Conservation (phyloP, 805 yeast genomes). For the Kodamaea hsintzibuensis region DNA sequence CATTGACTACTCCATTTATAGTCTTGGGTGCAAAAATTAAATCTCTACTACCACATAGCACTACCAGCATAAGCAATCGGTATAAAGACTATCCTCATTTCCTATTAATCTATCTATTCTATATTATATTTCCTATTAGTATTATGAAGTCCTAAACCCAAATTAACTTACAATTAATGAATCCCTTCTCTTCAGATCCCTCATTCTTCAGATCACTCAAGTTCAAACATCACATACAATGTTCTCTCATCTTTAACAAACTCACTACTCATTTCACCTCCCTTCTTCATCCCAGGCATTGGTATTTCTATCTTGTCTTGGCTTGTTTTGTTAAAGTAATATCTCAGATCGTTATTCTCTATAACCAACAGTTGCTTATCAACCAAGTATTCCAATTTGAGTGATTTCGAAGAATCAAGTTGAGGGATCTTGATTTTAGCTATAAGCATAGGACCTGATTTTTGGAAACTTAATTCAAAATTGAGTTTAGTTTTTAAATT, state of each 20-base stretch:
- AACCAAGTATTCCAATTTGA: background rate
- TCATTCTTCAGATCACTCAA: background rate
- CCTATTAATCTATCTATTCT: too few species aligned
- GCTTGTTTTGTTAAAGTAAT: constrained; percentile 13
- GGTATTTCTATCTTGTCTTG: constrained; percentile 12
- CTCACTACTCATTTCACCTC: constrained; percentile 12
- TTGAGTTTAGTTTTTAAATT: background rate
- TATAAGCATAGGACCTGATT: constrained; percentile 6
- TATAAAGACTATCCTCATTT: too few species aligned
- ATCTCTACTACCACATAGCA: too few species aligned
- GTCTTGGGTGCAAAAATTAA: too few species aligned
- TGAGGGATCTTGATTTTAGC: constrained; percentile 21
- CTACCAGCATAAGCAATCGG: too few species aligned
- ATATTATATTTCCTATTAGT: too few species aligned
- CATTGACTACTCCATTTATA: too few species aligned
- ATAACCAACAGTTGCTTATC: background rate
- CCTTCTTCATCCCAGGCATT: constrained; percentile 4
- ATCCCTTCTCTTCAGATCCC: background rate
- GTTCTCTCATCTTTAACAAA: constrained; percentile 16
- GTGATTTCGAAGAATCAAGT: constrained; percentile 10
- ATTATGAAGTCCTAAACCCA: background rate
- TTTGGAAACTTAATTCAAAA: constrained; percentile 6
- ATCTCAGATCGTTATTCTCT: constrained; percentile 11
- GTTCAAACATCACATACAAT: constrained; percentile 16
- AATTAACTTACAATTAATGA: too few species aligned